phyloP scores from a whole-genome alignment of 1,139 yeast species.

The Taphrina confusa region DNA sequence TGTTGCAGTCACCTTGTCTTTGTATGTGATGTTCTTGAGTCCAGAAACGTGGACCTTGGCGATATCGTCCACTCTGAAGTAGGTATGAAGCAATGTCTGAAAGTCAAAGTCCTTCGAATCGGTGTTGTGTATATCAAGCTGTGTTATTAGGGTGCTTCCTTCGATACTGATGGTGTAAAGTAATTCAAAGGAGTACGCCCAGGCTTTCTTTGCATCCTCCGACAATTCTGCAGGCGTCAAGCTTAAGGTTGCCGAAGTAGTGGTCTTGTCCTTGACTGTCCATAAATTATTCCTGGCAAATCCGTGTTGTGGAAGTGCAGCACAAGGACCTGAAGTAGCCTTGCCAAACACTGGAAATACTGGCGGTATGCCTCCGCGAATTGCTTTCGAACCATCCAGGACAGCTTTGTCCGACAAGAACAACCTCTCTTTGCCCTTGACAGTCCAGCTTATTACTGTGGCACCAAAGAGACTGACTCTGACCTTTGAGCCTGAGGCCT shows the following conservation, averaged over 20 bases:
- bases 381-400: conserved; percentile 87
- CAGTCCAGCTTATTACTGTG: conserved; percentile 77
- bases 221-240: conserved; percentile 80
- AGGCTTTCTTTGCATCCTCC: conserved; percentile 55
- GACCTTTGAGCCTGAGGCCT: conserved; percentile 54
- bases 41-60: conserved; percentile 76
- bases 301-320: conserved; percentile 88
- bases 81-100: conserved; percentile 96
- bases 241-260: conserved; percentile 77
- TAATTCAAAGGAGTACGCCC: conserved; percentile 77
- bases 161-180: conserved; percentile 65
- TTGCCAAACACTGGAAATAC: conserved; percentile 68
- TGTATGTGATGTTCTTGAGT: conserved; percentile 66
- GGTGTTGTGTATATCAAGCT: conserved; percentile 76
- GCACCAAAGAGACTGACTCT: conserved; percentile 84
- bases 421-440: conserved; percentile 68
- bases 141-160: conserved; percentile 59
- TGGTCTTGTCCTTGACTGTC: conserved; percentile 53
- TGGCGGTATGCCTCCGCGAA: conserved; percentile 94
- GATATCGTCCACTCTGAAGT: conserved; percentile 62
- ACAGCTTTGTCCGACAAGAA: conserved; percentile 72
- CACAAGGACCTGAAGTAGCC: conserved; percentile 52
- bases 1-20: conserved; percentile 62
- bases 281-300: conserved; percentile 76
- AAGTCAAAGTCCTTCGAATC: conserved; percentile 61